Conservation (phyloP, 2,329 filamentous ascomycete genomes). For the Colletotrichum sp. region DNA sequence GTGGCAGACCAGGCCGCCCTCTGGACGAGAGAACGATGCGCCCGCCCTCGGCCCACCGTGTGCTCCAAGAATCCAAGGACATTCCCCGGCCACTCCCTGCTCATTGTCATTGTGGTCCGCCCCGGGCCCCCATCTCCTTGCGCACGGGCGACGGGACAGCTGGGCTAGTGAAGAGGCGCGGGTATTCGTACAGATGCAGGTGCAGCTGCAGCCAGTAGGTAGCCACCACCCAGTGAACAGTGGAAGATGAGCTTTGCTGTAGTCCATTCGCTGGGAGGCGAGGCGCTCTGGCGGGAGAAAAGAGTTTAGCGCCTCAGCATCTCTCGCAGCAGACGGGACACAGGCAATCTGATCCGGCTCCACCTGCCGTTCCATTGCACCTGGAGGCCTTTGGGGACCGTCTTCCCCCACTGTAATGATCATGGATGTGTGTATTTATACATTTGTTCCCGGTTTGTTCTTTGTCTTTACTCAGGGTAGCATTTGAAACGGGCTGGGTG, state of each 20-base stretch:
- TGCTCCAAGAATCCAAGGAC: background rate
- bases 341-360: background rate
- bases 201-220: background rate
- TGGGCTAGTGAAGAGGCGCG: background rate
- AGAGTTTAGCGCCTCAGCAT: background rate
- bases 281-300: background rate
- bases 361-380: constrained; percentile 13
- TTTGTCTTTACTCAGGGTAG: background rate
- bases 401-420: background rate
- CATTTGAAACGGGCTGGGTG: background rate
- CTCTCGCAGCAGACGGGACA: background rate
- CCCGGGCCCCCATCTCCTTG: background rate
- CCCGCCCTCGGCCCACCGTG: background rate
- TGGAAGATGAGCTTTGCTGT: background rate
- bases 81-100: background rate
- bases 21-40: background rate
- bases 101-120: background rate
- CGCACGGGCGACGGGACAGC: background rate
- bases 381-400: background rate
- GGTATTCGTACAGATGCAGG: background rate
- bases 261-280: background rate
- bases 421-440: background rate
- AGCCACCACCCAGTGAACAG: background rate
- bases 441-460: background rate
- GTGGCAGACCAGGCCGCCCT: background rate